These are phyloP conservation scores for Sordariomycetes sp. DNA, from an alignment of 2,329 filamentous ascomycete species.

Conservation along the genomic window DNA sequence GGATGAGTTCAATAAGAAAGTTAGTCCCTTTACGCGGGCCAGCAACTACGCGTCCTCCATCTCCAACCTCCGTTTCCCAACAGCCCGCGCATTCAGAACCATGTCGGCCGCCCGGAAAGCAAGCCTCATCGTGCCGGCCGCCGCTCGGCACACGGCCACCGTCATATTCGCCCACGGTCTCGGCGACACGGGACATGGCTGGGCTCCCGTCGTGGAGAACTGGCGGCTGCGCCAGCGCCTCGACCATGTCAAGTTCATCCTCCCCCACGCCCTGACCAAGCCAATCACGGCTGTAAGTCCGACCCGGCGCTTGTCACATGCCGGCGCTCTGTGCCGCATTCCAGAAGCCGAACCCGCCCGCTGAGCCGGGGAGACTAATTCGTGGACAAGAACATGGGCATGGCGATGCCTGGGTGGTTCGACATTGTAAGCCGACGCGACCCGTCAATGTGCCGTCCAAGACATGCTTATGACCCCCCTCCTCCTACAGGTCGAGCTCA, in stretches of 20 bases:
- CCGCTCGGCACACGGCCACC: constrained; percentile 80
- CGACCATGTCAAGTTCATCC: constrained; percentile 84
- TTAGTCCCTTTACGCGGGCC: neutral
- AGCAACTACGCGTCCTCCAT: neutral
- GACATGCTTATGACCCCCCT: constrained; percentile 1
- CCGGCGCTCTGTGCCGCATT: neutral
- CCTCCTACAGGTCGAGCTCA: constrained; percentile 18
- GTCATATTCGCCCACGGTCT: constrained; percentile 92
- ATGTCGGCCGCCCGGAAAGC: constrained; percentile 1
- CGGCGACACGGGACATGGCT: constrained; percentile 71
- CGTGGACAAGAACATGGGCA: constrained; percentile 56
- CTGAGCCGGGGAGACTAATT: neutral
- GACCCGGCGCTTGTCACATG: neutral
- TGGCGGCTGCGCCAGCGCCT: constrained; percentile 74
- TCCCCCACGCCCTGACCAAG: constrained; percentile 81
- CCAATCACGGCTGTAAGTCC: constrained; percentile 67
- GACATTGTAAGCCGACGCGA: constrained; percentile 48
- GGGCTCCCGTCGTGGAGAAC: constrained; percentile 76
- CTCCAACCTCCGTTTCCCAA: neutral
- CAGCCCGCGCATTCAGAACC: neutral
- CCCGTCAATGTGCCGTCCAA: neutral
- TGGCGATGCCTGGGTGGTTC: constrained; percentile 81
- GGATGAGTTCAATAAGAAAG: neutral
- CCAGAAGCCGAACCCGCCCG: neutral
- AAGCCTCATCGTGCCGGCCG: constrained; percentile 61